Conservation (phyloP, 306 rosid genomes). For the Echinosophora koreensis region DNA sequence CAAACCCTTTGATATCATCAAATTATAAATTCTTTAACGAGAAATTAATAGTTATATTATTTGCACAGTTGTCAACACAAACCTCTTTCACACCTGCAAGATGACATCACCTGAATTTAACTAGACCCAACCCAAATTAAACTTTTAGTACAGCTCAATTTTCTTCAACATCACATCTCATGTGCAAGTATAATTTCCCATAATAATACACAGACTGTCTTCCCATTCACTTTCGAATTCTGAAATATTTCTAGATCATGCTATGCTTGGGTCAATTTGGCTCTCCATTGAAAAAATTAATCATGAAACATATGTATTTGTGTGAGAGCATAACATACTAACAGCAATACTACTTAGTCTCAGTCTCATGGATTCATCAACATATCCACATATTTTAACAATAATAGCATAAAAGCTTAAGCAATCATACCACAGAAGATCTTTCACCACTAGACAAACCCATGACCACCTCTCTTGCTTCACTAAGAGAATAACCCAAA, state of each 20-base stretch:
- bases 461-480: constrained; percentile 70
- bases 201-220: constrained; percentile 2
- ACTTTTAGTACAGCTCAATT: constrained; percentile 10
- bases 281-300: constrained; percentile 21
- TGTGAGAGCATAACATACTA: constrained; percentile 10
- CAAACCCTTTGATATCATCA: neutral
- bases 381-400: constrained; percentile 14
- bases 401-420: constrained; percentile 27
- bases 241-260: neutral
- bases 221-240: neutral
- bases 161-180: constrained; percentile 26
- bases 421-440: constrained; percentile 69
- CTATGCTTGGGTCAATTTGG: neutral
- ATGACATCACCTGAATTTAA: neutral
- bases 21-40: neutral
- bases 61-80: neutral
- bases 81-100: neutral
- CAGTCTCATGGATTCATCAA: constrained; percentile 7
- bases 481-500: constrained; percentile 72
- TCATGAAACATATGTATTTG: neutral
- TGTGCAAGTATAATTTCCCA: constrained; percentile 8
- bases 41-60: neutral
- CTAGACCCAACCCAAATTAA: neutral
- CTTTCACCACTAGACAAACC: constrained; percentile 60
- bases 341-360: neutral